Evolutionary conservation across 2,329 filamentous ascomycete species (phyloP).

Genomic region (Chaetomium sp.): DNA sequence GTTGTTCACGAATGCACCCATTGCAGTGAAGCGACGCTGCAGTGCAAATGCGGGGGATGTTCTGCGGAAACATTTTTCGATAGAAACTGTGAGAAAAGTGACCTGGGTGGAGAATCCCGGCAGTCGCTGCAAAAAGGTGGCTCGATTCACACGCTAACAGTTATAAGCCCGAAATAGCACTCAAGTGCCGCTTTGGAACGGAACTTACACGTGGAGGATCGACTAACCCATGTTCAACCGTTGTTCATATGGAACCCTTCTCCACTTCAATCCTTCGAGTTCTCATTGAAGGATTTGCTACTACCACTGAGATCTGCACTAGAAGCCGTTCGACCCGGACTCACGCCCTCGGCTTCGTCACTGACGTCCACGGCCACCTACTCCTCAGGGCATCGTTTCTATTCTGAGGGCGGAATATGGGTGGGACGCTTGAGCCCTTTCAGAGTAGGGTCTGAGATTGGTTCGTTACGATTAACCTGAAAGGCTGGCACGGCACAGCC

Average conservation of each 20-base stretch:
- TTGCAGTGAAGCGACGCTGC: no score
- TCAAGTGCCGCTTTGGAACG: neutral
- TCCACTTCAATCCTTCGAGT: neutral
- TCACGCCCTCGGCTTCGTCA: conserved; percentile 1
- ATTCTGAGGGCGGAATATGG: neutral
- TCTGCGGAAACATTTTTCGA: no score
- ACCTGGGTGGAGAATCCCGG: no score
- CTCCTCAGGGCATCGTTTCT: conserved; percentile 3
- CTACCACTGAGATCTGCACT: conserved; percentile 1
- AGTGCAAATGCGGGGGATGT: no score
- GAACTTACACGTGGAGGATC: neutral
- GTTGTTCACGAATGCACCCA: no score
- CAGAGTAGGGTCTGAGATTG: no score
- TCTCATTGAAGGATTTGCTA: neutral
- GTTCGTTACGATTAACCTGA: no score
- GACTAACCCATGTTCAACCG: neutral
- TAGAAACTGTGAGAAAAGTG: no score
- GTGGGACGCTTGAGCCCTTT: neutral
- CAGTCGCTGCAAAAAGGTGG: no score
- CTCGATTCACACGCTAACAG: no score
- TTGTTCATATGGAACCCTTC: neutral
- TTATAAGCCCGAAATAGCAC: no score
- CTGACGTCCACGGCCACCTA: conserved; percentile 1
- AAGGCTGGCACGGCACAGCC: no score
- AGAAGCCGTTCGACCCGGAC: conserved; percentile 1